These are phyloP conservation scores for Dendrobium chrysotoxum DNA, from an alignment of 106 monocot genomes.

Conservation along the genomic window DNA sequence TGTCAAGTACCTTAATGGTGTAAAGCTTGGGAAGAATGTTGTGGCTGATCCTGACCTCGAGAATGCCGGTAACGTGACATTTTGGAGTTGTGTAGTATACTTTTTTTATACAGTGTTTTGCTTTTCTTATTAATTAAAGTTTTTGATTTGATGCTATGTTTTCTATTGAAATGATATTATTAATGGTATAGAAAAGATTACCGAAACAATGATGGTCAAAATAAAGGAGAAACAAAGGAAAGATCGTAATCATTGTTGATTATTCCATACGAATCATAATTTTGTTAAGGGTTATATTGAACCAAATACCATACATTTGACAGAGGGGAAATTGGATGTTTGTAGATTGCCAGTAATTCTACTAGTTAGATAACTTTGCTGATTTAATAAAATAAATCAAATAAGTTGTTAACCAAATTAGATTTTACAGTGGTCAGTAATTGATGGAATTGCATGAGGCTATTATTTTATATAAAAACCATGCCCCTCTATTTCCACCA, in stretches of 20 bases:
- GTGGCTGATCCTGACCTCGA: constrained; percentile 82
- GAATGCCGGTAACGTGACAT: constrained; percentile 48
- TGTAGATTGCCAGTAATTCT: not conserved
- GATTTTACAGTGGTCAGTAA: too few species aligned
- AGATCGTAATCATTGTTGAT: not conserved
- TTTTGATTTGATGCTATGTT: not conserved
- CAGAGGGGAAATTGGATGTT: not conserved
- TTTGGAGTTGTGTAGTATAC: not conserved
- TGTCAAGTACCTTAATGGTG: constrained; percentile 80
- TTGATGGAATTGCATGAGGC: too few species aligned
- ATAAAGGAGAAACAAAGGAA: not conserved
- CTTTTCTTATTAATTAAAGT: not conserved
- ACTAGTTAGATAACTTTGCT: too few species aligned
- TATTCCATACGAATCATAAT: not conserved
- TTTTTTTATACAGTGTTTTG: not conserved
- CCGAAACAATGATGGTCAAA: not conserved
- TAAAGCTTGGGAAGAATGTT: constrained; percentile 81
- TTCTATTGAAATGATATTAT: not conserved
- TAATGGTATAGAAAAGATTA: not conserved
- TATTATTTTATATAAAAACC: too few species aligned
- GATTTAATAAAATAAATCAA: too few species aligned
- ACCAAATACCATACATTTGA: not conserved
- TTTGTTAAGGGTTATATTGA: not conserved
- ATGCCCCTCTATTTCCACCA: too few species aligned
- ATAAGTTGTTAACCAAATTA: too few species aligned